Evolutionary conservation across 345 rosid species (phyloP).

Genomic region (Leavenworthia alabamica): DNA sequence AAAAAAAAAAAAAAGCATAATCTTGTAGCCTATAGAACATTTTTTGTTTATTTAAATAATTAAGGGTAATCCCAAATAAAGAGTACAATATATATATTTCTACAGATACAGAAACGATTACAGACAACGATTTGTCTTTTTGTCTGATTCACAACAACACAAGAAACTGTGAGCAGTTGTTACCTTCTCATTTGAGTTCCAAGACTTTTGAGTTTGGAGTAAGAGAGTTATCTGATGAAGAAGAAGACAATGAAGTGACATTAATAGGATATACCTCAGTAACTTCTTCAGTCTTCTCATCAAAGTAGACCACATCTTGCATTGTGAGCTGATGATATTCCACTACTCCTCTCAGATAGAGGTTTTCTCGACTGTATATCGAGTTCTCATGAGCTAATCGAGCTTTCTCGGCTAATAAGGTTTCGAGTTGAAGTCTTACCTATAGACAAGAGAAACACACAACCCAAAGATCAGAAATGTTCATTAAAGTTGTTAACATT

Average conservation of each 20-base stretch:
- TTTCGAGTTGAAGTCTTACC: constrained; percentile 86
- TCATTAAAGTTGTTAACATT: background rate
- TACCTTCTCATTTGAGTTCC: constrained; percentile 24
- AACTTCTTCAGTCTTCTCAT: constrained; percentile 78
- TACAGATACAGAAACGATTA: constrained; percentile 24
- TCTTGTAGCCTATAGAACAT: too few species aligned
- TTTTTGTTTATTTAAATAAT: too few species aligned
- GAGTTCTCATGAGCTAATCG: constrained; percentile 97
- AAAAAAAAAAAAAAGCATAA: too few species aligned
- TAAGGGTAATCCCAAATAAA: background rate
- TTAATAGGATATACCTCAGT: constrained; percentile 74
- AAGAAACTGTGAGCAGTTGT: background rate
- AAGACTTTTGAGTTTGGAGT: constrained; percentile 14
- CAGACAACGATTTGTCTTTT: constrained; percentile 14
- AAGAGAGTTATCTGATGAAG: constrained; percentile 22
- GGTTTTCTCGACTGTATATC: constrained; percentile 71
- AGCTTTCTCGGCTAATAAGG: constrained; percentile 87
- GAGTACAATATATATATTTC: constrained; percentile 19
- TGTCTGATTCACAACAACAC: constrained; percentile 20
- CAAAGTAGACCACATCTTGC: constrained; percentile 92
- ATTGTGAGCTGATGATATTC: constrained; percentile 94
- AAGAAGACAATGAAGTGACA: constrained; percentile 36
- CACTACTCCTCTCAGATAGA: constrained; percentile 82
- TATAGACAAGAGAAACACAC: background rate
- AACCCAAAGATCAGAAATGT: background rate